phyloP scores from a whole-genome alignment of 2,329 filamentous ascomycete species.

The Metarhizium anisopliae region DNA sequence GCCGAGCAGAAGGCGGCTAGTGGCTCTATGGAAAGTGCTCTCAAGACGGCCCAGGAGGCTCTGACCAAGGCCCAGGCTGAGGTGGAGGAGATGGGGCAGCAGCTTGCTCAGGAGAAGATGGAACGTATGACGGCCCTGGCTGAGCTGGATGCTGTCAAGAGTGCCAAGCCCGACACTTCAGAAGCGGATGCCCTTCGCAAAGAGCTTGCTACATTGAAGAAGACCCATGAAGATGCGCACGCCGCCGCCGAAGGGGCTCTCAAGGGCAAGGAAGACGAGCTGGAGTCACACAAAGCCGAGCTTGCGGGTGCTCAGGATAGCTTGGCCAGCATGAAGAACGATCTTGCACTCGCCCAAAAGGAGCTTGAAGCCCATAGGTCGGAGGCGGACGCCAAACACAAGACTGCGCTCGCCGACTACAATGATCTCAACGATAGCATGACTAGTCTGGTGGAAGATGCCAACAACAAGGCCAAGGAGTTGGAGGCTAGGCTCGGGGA shows the following conservation, averaged over 20 bases:
- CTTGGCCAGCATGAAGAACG: conserved; percentile 22
- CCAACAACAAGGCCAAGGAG: conserved; percentile 43
- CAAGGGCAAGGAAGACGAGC: conserved; percentile 26
- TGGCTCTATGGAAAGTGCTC: conserved; percentile 24
- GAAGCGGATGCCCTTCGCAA: conserved; percentile 42
- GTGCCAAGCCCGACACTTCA: conserved; percentile 45
- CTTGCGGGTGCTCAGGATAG: conserved; percentile 27
- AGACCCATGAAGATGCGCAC: conserved; percentile 35
- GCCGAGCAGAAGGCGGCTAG: conserved; percentile 26
- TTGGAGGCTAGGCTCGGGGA: conserved; percentile 40
- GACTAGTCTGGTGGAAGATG: conserved; percentile 51
- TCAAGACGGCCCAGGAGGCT: conserved; percentile 31
- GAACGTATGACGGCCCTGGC: conserved; percentile 50
- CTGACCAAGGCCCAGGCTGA: conserved; percentile 39
- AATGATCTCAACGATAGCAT: conserved; percentile 55
- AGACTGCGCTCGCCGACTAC: conserved; percentile 51
- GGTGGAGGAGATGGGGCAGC: conserved; percentile 38
- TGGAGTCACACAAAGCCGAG: conserved; percentile 24
- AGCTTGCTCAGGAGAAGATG: conserved; percentile 51
- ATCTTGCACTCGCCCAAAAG: conserved; percentile 40
- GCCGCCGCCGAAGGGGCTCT: conserved; percentile 22
- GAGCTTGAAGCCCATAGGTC: conserved; percentile 44
- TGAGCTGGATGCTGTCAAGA: conserved; percentile 50
- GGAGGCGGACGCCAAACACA: conserved; percentile 40
- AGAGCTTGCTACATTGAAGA: conserved; percentile 40